Conservation (phyloP, 73 alveolate species). For the Paramecium primaurelia region DNA sequence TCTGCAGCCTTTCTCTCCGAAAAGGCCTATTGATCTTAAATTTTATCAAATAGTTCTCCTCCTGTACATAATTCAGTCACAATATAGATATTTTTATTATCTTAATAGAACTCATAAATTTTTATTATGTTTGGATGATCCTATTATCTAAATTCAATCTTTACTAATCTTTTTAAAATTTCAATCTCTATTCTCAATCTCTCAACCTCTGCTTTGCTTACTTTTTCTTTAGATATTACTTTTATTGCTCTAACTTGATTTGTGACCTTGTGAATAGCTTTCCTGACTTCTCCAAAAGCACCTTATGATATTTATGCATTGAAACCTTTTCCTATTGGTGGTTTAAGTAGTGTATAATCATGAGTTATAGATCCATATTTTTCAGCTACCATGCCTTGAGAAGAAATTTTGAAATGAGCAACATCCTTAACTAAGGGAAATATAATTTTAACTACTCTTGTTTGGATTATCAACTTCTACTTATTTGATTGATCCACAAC, state of each 20-base stretch:
- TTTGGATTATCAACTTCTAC: slow-evolving; percentile 1
- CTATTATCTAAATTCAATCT: slow-evolving; percentile 60
- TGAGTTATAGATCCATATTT: slow-evolving; percentile 16
- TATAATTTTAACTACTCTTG: not conserved
- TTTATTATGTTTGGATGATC: slow-evolving; percentile 91
- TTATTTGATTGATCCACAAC: not conserved
- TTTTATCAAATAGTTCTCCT: slow-evolving; percentile 88
- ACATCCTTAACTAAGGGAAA: not conserved
- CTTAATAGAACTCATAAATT: slow-evolving; percentile 86
- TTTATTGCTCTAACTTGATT: slow-evolving; percentile 23
- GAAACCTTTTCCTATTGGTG: slow-evolving; percentile 37
- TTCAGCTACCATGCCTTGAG: slow-evolving; percentile 15
- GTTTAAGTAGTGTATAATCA: slow-evolving; percentile 41
- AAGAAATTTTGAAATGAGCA: not conserved
- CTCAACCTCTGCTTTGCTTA: not conserved
- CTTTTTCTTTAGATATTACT: not conserved
- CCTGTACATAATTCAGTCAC: slow-evolving; percentile 88
- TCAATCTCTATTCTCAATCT: slow-evolving; percentile 31
- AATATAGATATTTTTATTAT: slow-evolving; percentile 79
- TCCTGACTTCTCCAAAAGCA: slow-evolving; percentile 52
- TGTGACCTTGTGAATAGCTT: slow-evolving; percentile 4
- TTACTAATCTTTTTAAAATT: slow-evolving; percentile 17
- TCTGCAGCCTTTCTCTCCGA: slow-evolving; percentile 80
- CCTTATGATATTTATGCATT: not conserved
- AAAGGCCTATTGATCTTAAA: slow-evolving; percentile 72